These are phyloP conservation scores for Digitaria exilis DNA, from an alignment of 202 grass and related monocot genomes.

Conservation along the genomic window DNA sequence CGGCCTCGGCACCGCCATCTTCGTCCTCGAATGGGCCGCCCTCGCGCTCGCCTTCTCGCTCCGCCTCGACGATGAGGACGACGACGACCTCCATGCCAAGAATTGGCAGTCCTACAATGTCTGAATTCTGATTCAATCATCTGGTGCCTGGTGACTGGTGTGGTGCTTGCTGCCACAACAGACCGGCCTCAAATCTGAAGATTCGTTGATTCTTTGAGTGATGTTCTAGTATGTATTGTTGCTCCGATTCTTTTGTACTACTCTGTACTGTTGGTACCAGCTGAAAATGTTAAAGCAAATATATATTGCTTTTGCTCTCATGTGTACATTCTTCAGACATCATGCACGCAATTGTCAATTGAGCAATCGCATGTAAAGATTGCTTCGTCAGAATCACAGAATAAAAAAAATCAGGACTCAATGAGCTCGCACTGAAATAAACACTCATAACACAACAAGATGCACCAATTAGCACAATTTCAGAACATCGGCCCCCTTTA, in stretches of 20 bases:
- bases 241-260: slow-evolving; percentile 40
- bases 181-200: neutral
- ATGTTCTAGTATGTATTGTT: slow-evolving; percentile 13
- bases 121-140: slow-evolving; percentile 8
- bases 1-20: slow-evolving; percentile 69
- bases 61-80: slow-evolving; percentile 56
- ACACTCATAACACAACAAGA: neutral
- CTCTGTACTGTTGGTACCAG: neutral
- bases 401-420: neutral
- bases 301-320: slow-evolving; percentile 36
- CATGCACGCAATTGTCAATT: neutral
- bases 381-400: neutral
- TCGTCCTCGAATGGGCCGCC: slow-evolving; percentile 80
- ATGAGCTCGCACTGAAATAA: neutral
- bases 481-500: neutral
- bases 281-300: slow-evolving; percentile 42
- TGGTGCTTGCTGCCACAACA: neutral
- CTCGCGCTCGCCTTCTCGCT: slow-evolving; percentile 90
- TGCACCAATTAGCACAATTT: too few relatives aligned
- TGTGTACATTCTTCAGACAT: neutral
- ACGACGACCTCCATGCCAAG: slow-evolving; percentile 55
- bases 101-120: slow-evolving; percentile 88
- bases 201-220: slow-evolving; percentile 43
- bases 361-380: neutral
- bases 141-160: neutral